A percentile compares a stretch with the other conserved stretches of the same genome.
Conservation (phyloP, 2,329 filamentous ascomycete species). For the Volutella citrinella region DNA sequence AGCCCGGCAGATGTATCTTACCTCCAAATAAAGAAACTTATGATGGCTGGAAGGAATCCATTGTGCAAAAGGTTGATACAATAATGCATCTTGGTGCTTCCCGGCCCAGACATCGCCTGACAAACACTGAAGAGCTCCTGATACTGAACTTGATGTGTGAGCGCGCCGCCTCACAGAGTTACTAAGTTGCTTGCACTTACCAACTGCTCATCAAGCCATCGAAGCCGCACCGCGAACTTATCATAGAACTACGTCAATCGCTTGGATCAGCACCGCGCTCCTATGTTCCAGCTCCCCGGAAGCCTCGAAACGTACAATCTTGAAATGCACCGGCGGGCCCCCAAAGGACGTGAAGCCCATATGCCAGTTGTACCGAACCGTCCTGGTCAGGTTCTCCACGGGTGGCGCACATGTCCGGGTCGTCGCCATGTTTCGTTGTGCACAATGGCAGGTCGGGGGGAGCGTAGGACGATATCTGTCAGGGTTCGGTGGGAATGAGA, state of each 20-base stretch:
- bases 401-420: no score
- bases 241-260: background rate
- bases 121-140: no score
- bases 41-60: constrained; percentile 53
- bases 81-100: no score
- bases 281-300: no score
- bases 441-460: background rate
- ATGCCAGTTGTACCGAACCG: constrained; percentile 45
- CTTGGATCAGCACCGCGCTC: no score
- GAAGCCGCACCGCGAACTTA: background rate
- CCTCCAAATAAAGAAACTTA: no score
- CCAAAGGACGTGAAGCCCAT: constrained; percentile 65
- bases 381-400: constrained; percentile 7
- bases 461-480: no score
- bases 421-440: no score
- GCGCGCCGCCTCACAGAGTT: background rate
- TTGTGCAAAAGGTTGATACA: constrained; percentile 60
- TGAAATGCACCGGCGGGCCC: constrained; percentile 68
- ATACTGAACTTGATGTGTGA: background rate
- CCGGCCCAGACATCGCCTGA: no score
- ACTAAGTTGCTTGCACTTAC: background rate
- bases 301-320: constrained; percentile 56
- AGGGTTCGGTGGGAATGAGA: no score
- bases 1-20: constrained; percentile 63
- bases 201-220: background rate